Percentiles rank a stretch among this genome's conserved stretches.
These are phyloP conservation scores for Diutina mesorugosa DNA, from an alignment of 1,139 yeast species.

Conservation along the genomic window DNA sequence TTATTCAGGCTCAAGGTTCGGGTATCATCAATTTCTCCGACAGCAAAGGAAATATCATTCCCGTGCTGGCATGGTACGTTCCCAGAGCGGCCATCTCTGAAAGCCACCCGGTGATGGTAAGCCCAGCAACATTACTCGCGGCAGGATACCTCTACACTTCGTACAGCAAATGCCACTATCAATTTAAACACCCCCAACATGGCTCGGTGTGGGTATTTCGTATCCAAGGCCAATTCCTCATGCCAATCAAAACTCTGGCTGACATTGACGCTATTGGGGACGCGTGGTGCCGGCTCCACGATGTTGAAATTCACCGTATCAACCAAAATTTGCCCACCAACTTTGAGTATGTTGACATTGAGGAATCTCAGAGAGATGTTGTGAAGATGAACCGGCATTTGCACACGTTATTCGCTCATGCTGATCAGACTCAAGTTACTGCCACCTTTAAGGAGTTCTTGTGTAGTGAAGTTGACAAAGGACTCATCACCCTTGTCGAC, in stretches of 20 bases:
- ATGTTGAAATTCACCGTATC: not conserved
- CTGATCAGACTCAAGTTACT: no score
- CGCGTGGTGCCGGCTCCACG: not conserved
- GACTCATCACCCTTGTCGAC: no score
- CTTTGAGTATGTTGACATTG: not conserved
- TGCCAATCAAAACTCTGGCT: not conserved
- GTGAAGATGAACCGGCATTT: not conserved
- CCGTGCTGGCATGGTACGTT: not conserved
- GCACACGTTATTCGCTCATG: no score
- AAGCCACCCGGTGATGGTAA: not conserved
- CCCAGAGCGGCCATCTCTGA: not conserved
- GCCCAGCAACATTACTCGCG: not conserved
- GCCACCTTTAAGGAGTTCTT: no score
- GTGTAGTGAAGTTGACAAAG: no score
- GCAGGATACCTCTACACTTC: not conserved
- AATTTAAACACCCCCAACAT: not conserved
- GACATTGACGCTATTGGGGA: not conserved
- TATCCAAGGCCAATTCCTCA: not conserved
- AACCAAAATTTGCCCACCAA: not conserved
- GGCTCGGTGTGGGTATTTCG: not conserved
- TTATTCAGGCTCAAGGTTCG: not conserved
- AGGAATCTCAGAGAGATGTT: not conserved
- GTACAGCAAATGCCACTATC: not conserved
- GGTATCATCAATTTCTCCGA: not conserved
- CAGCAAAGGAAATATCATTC: not conserved